Conservation (phyloP, 2,329 filamentous ascomycete species). For the Anthostomella pinea region DNA sequence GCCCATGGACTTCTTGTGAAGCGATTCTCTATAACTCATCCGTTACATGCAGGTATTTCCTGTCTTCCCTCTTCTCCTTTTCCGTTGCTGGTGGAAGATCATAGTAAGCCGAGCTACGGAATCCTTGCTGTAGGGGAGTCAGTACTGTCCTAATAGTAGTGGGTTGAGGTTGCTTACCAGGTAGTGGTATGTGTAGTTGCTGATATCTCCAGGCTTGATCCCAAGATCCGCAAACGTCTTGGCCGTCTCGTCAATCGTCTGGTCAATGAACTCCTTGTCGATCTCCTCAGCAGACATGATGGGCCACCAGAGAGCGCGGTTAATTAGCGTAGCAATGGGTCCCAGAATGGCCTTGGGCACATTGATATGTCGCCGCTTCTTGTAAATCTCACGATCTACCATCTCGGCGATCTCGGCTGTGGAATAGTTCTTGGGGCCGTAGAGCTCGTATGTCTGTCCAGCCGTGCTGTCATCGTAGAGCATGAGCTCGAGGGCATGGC, state of each 20-base stretch:
- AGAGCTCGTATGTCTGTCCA: conserved; percentile 89
- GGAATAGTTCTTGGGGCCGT: conserved; percentile 89
- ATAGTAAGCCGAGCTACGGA: conserved; percentile 83
- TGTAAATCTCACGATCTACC: conserved; percentile 90
- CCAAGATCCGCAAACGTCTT: conserved; percentile 95
- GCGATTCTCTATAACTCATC: conserved; percentile 69
- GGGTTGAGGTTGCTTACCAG: conserved; percentile 60
- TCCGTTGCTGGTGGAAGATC: conserved; percentile 93
- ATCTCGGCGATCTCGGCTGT: conserved; percentile 82
- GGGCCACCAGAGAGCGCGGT: conserved; percentile 87
- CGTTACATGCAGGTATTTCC: conserved; percentile 92
- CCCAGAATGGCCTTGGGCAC: conserved; percentile 78
- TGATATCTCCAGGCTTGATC: conserved; percentile 84
- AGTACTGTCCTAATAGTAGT: conserved; percentile 7
- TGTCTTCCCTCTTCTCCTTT: conserved; percentile 90
- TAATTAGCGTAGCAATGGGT: conserved; percentile 70
- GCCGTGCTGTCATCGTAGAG: conserved; percentile 87
- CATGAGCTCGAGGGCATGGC: conserved; percentile 84
- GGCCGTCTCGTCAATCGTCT: conserved; percentile 82
- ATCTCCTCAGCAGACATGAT: conserved; percentile 79
- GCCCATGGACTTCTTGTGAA: conserved; percentile 17
- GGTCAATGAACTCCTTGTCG: conserved; percentile 89
- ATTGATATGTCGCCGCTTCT: conserved; percentile 87
- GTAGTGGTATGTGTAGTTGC: conserved; percentile 88
- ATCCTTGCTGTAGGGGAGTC: conserved; percentile 66